Evolutionary conservation across 2,329 filamentous ascomycete species (phyloP), one percentile per base, ranked within the genome.

Genomic region (Cadophora gregata): DNA sequence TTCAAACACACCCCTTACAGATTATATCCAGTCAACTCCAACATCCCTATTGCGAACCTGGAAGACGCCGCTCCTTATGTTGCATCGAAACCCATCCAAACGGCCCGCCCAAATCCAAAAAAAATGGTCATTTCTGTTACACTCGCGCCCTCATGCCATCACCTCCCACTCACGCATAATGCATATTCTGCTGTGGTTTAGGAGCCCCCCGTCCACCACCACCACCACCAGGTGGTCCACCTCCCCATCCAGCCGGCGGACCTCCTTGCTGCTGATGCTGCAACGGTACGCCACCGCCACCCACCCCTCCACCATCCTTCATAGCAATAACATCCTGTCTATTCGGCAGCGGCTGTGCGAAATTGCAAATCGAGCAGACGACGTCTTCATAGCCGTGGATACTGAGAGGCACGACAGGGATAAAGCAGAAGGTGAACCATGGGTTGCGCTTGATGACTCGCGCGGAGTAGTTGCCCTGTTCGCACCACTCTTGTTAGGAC

Each of bases 391-490:
- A 89, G 63, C 87, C 87, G 66, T 86, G 84, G 70, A 89, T 81
- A 55, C 86, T 89, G 75, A 93, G 89, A 0, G 91, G 91, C 29
- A 94, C 83, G 55, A 94, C 78, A 59, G 91, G 91, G 62, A 93
- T 79, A 79, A 91, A 93, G 82, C 91, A 93, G 75, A 93, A 88
- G 5, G 91, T 93, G 75, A 93, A 93, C 89, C 90, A 93, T 50
- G 88, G 87, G 67, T 89, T 83, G 66, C 83, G 84, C 78, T 89
- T 89, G 74, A 88, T 81, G 65, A 89, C 87, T 68, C 81, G 81
- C 16, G 82, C 88, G 2, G 83, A 81, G 78, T 85, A 87, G 81
- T 90, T 90, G 62, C 88, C 87, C 76, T 78, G 59, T n/a, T n/a
- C n/a, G n/a, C n/a, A n/a, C n/a, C n/a, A n/a, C n/a, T n/a, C n/a